Evolutionary conservation across 352 stramenopile species (phyloP).

Genomic region (Blastocystis hominis): DNA sequence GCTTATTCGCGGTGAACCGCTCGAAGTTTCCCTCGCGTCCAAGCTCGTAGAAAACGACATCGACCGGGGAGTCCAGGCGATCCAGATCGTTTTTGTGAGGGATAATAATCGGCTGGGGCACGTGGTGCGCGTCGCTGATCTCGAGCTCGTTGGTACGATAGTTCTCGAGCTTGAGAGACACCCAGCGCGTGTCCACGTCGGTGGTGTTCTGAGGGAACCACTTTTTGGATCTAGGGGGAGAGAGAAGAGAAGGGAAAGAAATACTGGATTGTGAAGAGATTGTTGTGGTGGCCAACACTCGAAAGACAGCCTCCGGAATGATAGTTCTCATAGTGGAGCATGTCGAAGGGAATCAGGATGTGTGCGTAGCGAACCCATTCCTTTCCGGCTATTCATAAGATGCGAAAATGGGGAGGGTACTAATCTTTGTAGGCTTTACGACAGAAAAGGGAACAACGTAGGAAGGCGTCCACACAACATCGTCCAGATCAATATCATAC

Average conservation of each 20-base stretch:
- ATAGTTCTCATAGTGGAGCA: slow-evolving; percentile 2
- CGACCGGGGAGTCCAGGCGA: not conserved
- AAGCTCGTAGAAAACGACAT: slow-evolving; percentile 28
- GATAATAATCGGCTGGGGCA: not conserved
- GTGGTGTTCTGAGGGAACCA: not conserved
- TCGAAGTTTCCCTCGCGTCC: not conserved
- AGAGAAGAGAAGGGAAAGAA: not conserved
- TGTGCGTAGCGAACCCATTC: slow-evolving; percentile 4
- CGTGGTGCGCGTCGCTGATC: not conserved
- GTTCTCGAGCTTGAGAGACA: not conserved
- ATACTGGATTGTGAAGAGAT: slow-evolving; percentile 14
- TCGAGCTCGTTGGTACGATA: not conserved
- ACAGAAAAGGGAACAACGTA: slow-evolving; percentile 42
- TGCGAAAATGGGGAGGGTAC: not conserved
- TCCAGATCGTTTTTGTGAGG: not conserved
- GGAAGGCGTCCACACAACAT: slow-evolving; percentile 22
- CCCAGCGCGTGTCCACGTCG: not conserved
- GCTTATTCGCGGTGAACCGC: not conserved
- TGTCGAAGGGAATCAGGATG: slow-evolving; percentile 4
- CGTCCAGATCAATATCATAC: slow-evolving; percentile 46
- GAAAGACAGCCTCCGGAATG: not conserved
- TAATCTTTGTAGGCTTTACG: not conserved
- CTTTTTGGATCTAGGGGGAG: not conserved
- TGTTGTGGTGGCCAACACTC: not conserved
- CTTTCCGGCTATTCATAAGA: not conserved